Conservation (phyloP, 169 alveolate species). For the Plasmodium gallinaceum region DNA sequence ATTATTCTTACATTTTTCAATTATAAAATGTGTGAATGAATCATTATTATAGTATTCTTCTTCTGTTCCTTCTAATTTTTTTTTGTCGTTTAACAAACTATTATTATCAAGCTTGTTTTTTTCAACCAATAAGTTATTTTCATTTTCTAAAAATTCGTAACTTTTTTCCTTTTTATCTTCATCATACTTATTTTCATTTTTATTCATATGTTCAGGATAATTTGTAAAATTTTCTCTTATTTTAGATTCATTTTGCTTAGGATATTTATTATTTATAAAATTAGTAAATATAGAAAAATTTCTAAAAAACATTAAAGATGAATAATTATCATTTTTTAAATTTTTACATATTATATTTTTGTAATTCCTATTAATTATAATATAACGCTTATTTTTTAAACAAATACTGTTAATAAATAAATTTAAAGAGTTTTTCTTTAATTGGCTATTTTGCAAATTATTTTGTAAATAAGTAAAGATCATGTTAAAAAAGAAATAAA, state of each 20-base stretch:
- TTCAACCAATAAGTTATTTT: background rate
- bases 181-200: conserved; percentile 1
- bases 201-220: background rate
- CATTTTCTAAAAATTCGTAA: background rate
- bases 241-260: background rate
- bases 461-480: conserved; percentile 21
- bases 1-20: conserved; percentile 46
- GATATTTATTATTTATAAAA: background rate
- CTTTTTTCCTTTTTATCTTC: background rate
- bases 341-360: background rate
- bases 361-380: background rate
- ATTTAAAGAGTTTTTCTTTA: conserved; percentile 24
- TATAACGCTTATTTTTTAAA: conserved; percentile 32
- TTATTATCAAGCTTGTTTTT: background rate
- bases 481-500: conserved; percentile 22
- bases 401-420: conserved; percentile 3
- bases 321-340: background rate
- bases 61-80: too few species aligned
- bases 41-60: too few species aligned
- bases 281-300: background rate
- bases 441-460: conserved; percentile 28
- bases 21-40: conserved; percentile 44
- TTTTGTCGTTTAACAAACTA: background rate
- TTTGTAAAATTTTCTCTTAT: background rate
- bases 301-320: background rate